A percentile compares a stretch with the other conserved stretches of the same genome.
These are phyloP conservation scores for Cyclotella baltica DNA, from an alignment of 108 stramenopile genomes.

Conservation along the genomic window DNA sequence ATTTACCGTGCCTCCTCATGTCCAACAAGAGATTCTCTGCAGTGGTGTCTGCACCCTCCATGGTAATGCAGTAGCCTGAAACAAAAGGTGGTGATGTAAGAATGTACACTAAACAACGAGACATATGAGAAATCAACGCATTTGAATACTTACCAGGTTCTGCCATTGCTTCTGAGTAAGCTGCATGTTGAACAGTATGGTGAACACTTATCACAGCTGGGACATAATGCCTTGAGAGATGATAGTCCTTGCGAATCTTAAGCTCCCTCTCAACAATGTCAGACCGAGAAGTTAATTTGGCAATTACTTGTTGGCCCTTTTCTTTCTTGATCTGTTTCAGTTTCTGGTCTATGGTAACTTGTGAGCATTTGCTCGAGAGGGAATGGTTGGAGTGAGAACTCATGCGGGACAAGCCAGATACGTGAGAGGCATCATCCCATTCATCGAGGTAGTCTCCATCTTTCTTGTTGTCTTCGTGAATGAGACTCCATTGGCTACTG, in stretches of 20 bases:
- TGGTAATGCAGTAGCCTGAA: constrained; percentile 88
- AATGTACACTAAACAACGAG: constrained; percentile 82
- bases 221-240: constrained; percentile 86
- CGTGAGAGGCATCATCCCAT: constrained; percentile 80
- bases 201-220: constrained; percentile 90
- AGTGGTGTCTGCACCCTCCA: constrained; percentile 90
- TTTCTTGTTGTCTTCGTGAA: constrained; percentile 79
- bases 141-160: constrained; percentile 91
- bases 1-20: constrained; percentile 67
- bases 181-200: constrained; percentile 89
- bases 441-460: constrained; percentile 75
- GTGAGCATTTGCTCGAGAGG: constrained; percentile 58
- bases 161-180: constrained; percentile 91
- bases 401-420: constrained; percentile 71
- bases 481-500: constrained; percentile 67
- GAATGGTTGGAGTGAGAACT: constrained; percentile 78
- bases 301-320: constrained; percentile 88
- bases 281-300: constrained; percentile 83
- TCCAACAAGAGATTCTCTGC: constrained; percentile 89
- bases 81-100: constrained; percentile 82
- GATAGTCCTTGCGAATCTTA: constrained; percentile 77
- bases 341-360: constrained; percentile 81
- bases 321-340: constrained; percentile 75
- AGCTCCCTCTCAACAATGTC: constrained; percentile 86
- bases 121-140: constrained; percentile 88